A percentile compares a stretch with the other conserved stretches of the same genome.
Conservation (phyloP, 768 basidiomycete genomes). For the Hygrophorus pudorinus region DNA sequence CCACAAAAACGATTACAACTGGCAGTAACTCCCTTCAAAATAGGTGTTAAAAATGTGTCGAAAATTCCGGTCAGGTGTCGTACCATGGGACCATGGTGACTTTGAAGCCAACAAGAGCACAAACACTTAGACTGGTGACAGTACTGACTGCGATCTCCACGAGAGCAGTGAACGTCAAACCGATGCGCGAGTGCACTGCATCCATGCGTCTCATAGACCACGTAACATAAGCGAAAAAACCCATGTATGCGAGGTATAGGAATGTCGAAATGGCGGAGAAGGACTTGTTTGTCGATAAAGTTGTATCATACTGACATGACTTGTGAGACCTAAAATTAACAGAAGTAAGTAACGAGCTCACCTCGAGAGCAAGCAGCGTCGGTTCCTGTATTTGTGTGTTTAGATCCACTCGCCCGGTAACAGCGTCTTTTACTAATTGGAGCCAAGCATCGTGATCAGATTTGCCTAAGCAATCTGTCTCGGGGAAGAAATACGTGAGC, state of each 20-base stretch:
- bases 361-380: slow-evolving; percentile 38
- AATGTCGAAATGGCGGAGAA: slow-evolving; percentile 59
- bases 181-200: slow-evolving; percentile 82
- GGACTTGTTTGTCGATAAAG: slow-evolving; percentile 32
- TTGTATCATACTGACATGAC: slow-evolving; percentile 39
- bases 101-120: slow-evolving; percentile 81
- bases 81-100: slow-evolving; percentile 88
- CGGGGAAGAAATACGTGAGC: slow-evolving; percentile 76
- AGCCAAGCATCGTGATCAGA: slow-evolving; percentile 58
- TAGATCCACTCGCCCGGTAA: slow-evolving; percentile 22
- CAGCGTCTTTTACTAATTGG: slow-evolving; percentile 35
- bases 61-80: slow-evolving; percentile 11
- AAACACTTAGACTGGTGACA: slow-evolving; percentile 87
- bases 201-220: slow-evolving; percentile 70
- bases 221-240: slow-evolving; percentile 66
- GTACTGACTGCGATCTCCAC: slow-evolving; percentile 90
- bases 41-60: slow-evolving; percentile 4
- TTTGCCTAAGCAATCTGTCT: slow-evolving; percentile 56
- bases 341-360: slow-evolving; percentile 13
- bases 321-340: slow-evolving; percentile 8
- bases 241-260: slow-evolving; percentile 66
- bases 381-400: slow-evolving; percentile 24
- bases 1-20: slow-evolving; percentile 90
- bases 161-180: slow-evolving; percentile 87
- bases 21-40: slow-evolving; percentile 71